A percentile compares a stretch with the other conserved stretches of the same genome.
These are phyloP conservation scores for Melampsora allii-populina DNA, from an alignment of 1,284 basidiomycete species.

Conservation along the genomic window DNA sequence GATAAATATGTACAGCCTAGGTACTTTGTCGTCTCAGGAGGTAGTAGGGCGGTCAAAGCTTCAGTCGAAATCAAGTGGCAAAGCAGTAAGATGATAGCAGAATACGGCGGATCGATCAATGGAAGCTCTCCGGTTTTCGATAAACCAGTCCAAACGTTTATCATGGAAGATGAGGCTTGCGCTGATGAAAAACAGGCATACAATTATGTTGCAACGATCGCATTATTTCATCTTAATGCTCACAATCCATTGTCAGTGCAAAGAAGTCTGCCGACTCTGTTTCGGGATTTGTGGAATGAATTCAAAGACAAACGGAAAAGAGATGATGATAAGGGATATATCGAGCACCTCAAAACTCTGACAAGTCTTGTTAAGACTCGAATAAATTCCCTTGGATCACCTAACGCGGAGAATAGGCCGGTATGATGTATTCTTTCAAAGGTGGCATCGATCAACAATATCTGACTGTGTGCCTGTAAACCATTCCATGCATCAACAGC, in stretches of 20 bases:
- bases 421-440: not conserved
- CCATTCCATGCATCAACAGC: not conserved
- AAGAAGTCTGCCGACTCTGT: slow-evolving; percentile 67
- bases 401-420: not conserved
- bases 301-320: slow-evolving; percentile 66
- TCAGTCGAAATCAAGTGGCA: slow-evolving; percentile 49
- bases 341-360: slow-evolving; percentile 58
- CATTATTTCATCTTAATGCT: slow-evolving; percentile 57
- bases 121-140: slow-evolving; percentile 59
- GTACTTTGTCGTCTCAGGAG: slow-evolving; percentile 46
- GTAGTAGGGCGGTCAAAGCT: slow-evolving; percentile 50
- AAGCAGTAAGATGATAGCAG: slow-evolving; percentile 55
- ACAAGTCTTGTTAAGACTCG: slow-evolving; percentile 46
- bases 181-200: slow-evolving; percentile 74
- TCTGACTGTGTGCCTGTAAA: not conserved
- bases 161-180: slow-evolving; percentile 82
- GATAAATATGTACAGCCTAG: slow-evolving; percentile 44
- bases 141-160: slow-evolving; percentile 62
- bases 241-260: slow-evolving; percentile 51
- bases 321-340: slow-evolving; percentile 65
- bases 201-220: slow-evolving; percentile 82
- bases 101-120: slow-evolving; percentile 66
- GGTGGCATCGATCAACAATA: too few species aligned
- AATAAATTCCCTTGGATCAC: not conserved
- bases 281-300: slow-evolving; percentile 90